These are phyloP conservation scores for Paramyrothecium roridum DNA, from an alignment of 2,329 filamentous ascomycete species.

Conservation along the genomic window DNA sequence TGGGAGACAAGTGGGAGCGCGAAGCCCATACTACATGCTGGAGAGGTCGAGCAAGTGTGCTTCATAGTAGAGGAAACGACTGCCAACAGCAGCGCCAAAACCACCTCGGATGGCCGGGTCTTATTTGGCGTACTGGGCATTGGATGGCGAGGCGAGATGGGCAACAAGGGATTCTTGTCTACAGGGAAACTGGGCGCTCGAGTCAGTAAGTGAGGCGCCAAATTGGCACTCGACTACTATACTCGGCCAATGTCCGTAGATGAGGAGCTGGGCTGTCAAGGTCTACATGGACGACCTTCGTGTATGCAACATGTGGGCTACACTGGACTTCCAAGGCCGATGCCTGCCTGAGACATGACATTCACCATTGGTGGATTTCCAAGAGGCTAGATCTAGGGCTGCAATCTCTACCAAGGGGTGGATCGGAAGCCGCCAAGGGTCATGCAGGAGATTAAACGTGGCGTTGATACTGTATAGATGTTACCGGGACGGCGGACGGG, in stretches of 20 bases:
- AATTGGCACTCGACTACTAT: neutral
- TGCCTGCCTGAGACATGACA: no score
- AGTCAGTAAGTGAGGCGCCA: slow-evolving; percentile 21
- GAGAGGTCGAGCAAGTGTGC: slow-evolving; percentile 64
- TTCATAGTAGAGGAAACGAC: slow-evolving; percentile 51
- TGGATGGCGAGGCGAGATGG: slow-evolving; percentile 87
- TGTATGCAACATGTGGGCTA: no score
- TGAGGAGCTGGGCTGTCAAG: no score
- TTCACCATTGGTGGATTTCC: no score
- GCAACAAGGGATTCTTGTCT: slow-evolving; percentile 80
- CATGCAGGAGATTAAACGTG: neutral
- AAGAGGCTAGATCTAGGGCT: neutral
- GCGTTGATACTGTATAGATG: neutral
- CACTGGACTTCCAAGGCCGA: no score
- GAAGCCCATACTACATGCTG: slow-evolving; percentile 57
- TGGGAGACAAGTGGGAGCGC: slow-evolving; percentile 43
- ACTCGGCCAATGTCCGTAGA: no score
- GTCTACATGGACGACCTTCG: no score
- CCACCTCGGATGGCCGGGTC: slow-evolving; percentile 54
- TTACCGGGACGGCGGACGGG: neutral
- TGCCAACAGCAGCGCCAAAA: slow-evolving; percentile 32
- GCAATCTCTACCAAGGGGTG: neutral
- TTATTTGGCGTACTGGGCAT: slow-evolving; percentile 80
- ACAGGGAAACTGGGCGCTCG: slow-evolving; percentile 75
- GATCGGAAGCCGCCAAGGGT: neutral